Conservation (phyloP, 164 flowering plant species). For the Euptelea pleiosperma region DNA sequence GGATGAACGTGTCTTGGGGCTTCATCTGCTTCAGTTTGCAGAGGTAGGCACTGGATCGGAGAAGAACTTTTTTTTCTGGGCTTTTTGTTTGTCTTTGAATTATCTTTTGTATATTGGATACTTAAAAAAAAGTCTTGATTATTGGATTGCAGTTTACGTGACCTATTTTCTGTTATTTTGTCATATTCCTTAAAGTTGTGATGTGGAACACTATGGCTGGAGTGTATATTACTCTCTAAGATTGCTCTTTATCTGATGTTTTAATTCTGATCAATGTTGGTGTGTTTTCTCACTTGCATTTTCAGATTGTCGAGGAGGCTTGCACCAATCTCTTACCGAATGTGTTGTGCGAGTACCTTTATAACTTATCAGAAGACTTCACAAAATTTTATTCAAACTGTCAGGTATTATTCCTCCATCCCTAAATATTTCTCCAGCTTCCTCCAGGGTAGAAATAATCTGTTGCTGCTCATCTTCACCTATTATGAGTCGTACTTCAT, state of each 20-base stretch:
- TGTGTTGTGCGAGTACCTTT: constrained; percentile 78
- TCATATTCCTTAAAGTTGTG: too few relatives aligned
- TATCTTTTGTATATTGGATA: background rate
- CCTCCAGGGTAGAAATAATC: too few relatives aligned
- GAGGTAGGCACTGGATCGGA: constrained; percentile 52
- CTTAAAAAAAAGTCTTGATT: too few relatives aligned
- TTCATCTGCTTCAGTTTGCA: constrained; percentile 82
- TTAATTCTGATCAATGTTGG: background rate
- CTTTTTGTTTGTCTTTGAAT: background rate
- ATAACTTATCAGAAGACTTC: constrained; percentile 72
- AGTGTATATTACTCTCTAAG: background rate
- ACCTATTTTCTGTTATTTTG: too few relatives aligned
- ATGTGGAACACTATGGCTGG: background rate
- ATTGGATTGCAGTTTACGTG: background rate
- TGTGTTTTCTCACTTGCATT: constrained; percentile 1
- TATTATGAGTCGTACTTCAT: too few relatives aligned
- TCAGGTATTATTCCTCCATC: constrained; percentile 48
- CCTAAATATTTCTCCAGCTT: background rate
- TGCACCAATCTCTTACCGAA: constrained; percentile 75
- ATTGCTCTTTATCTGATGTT: too few relatives aligned
- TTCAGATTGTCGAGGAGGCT: constrained; percentile 81
- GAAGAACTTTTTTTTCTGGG: background rate
- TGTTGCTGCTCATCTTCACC: too few relatives aligned
- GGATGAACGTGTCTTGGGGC: constrained; percentile 77
- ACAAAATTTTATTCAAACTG: constrained; percentile 75